These are phyloP conservation scores for Fraxinus ornus DNA, from an alignment of 305 asterid species.

Conservation along the genomic window DNA sequence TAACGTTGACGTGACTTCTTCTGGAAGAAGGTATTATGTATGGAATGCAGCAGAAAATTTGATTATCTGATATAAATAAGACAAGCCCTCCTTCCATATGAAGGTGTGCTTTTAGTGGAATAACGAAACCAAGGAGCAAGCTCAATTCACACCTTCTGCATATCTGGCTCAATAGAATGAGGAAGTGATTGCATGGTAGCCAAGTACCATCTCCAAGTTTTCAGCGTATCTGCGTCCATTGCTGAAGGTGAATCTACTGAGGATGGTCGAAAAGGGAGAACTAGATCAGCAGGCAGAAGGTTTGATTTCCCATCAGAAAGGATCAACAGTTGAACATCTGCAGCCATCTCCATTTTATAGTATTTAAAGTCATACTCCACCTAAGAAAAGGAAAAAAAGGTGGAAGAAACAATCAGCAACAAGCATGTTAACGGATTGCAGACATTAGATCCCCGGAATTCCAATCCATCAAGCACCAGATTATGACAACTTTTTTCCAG, in stretches of 20 bases:
- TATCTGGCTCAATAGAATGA: constrained; percentile 62
- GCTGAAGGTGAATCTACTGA: constrained; percentile 35
- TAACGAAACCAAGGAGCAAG: not conserved
- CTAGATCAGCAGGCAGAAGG: constrained; percentile 78
- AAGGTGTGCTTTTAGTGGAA: not conserved
- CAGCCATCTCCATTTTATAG: constrained; percentile 83
- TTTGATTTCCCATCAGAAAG: constrained; percentile 86
- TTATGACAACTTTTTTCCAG: not conserved
- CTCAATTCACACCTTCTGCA: constrained; percentile 65
- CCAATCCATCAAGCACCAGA: not conserved
- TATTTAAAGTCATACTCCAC: constrained; percentile 85
- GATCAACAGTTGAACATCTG: constrained; percentile 72
- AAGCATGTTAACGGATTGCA: not conserved
- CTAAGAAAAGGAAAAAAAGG: constrained; percentile 27
- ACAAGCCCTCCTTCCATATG: not conserved
- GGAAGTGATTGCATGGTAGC: constrained; percentile 70
- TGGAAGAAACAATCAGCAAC: not conserved
- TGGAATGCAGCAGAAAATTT: not conserved
- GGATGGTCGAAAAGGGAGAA: constrained; percentile 73
- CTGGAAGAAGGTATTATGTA: not conserved
- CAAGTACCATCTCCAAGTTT: constrained; percentile 89
- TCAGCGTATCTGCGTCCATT: constrained; percentile 44
- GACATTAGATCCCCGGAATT: not conserved
- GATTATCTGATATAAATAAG: not conserved
- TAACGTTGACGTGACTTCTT: not conserved